These are phyloP conservation scores for Phoma sp. DNA, from an alignment of 2,329 filamentous ascomycete genomes.

Conservation along the genomic window DNA sequence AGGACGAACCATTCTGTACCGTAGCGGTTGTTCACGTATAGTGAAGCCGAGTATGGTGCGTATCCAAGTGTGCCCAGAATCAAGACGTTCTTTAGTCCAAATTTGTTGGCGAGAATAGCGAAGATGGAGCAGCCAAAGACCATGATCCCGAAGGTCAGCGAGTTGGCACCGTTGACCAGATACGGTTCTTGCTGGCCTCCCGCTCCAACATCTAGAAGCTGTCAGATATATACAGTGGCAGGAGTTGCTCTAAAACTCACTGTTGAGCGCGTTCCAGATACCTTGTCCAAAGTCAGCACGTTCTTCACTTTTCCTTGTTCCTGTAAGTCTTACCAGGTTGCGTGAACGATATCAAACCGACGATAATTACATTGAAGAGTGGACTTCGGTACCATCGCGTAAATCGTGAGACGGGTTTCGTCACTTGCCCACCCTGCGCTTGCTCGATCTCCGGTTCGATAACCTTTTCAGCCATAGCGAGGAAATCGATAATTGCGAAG, in stretches of 20 bases:
- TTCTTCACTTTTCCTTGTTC: too few relatives aligned
- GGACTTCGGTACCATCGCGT: constrained; percentile 53
- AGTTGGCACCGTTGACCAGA: constrained; percentile 53
- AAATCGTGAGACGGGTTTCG: constrained; percentile 29
- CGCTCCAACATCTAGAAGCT: constrained; percentile 31
- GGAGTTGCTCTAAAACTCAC: constrained; percentile 26
- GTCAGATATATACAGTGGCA: not conserved
- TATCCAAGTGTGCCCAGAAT: constrained; percentile 43
- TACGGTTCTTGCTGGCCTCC: constrained; percentile 43
- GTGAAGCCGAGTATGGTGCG: constrained; percentile 39
- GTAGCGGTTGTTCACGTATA: constrained; percentile 42
- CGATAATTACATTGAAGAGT: constrained; percentile 57
- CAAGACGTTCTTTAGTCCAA: constrained; percentile 48
- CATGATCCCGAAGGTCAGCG: constrained; percentile 58
- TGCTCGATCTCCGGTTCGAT: constrained; percentile 26
- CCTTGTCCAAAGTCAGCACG: too few relatives aligned
- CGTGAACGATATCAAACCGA: constrained; percentile 55
- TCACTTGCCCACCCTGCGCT: not conserved
- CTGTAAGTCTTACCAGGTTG: constrained; percentile 58
- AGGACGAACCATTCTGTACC: constrained; percentile 47
- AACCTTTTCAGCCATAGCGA: constrained; percentile 21
- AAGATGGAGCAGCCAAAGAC: constrained; percentile 38
- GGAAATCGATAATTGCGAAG: not conserved
- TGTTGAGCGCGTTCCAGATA: constrained; percentile 59
- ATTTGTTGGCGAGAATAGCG: constrained; percentile 36